Percentiles rank a stretch among this genome's conserved stretches.
phyloP scores from a whole-genome alignment of 257 asterid species.

The Nicotiana otophora region DNA sequence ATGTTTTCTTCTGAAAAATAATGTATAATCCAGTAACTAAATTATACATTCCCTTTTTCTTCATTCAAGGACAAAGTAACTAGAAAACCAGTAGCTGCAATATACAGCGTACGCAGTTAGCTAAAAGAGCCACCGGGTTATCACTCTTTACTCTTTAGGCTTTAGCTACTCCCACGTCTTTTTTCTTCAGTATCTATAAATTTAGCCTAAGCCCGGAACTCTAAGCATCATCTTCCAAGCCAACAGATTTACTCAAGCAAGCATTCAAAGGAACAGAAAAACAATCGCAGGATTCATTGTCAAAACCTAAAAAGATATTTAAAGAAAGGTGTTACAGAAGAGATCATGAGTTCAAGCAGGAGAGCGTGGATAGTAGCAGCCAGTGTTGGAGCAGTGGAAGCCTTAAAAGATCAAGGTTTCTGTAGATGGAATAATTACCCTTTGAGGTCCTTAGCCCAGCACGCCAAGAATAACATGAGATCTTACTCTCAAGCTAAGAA shows the following conservation, averaged over 20 bases:
- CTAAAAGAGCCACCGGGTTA: not conserved
- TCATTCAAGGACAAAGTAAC: not conserved
- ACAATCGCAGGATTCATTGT: too few species aligned
- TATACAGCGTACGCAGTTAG: not conserved
- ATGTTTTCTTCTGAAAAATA: not conserved
- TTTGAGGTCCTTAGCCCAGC: slow-evolving; percentile 3
- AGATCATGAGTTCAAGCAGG: slow-evolving; percentile 14
- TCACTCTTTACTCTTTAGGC: not conserved
- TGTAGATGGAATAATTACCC: slow-evolving; percentile 19
- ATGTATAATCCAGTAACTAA: not conserved
- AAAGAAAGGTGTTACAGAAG: too few species aligned
- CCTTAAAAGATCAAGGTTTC: slow-evolving; percentile 27
- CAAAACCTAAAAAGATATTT: too few species aligned
- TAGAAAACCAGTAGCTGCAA: not conserved
- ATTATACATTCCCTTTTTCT: not conserved
- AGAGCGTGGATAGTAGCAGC: slow-evolving; percentile 25
- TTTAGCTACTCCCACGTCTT: too few species aligned
- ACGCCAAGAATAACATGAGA: slow-evolving; percentile 13
- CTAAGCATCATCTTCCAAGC: too few species aligned
- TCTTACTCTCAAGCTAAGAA: slow-evolving; percentile 18
- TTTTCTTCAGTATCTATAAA: too few species aligned
- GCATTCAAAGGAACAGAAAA: too few species aligned
- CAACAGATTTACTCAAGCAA: too few species aligned
- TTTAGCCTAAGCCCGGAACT: too few species aligned
- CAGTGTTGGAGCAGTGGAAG: slow-evolving; percentile 22